phyloP scores from a whole-genome alignment of 306 rosid species.

The Begonia loranthoides region DNA sequence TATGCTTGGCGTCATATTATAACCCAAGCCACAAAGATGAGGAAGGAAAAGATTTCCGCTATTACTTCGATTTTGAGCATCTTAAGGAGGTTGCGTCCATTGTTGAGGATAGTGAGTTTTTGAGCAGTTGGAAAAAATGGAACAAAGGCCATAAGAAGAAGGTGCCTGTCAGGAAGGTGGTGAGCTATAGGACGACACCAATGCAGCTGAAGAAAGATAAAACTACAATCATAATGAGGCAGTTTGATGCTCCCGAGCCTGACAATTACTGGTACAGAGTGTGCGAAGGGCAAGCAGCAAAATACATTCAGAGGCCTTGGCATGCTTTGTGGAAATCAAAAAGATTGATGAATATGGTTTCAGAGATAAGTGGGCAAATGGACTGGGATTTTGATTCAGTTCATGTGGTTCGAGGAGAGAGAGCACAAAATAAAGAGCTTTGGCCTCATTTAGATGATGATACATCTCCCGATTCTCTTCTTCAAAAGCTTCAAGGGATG shows the following conservation, averaged over 20 bases:
- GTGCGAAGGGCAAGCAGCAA: slow-evolving; percentile 85
- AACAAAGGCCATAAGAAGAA: slow-evolving; percentile 50
- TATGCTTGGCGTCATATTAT: slow-evolving; percentile 59
- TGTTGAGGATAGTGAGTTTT: slow-evolving; percentile 81
- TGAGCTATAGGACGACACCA: slow-evolving; percentile 56
- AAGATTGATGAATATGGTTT: slow-evolving; percentile 92
- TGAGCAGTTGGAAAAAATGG: slow-evolving; percentile 88
- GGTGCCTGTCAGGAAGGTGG: slow-evolving; percentile 61
- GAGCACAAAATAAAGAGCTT: slow-evolving; percentile 69
- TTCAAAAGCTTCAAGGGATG: slow-evolving; percentile 65
- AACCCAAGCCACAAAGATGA: slow-evolving; percentile 63
- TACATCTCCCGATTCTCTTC: slow-evolving; percentile 63
- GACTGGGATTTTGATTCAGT: slow-evolving; percentile 97
- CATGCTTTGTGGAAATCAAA: slow-evolving; percentile 95
- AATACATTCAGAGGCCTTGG: slow-evolving; percentile 86
- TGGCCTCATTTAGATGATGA: slow-evolving; percentile 91
- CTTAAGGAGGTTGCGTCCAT: slow-evolving; percentile 68
- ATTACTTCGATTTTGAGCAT: slow-evolving; percentile 95
- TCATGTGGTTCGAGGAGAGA: slow-evolving; percentile 91
- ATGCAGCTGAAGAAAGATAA: slow-evolving; percentile 79
- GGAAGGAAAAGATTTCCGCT: slow-evolving; percentile 92
- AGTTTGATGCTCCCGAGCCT: slow-evolving; percentile 82
- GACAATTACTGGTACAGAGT: slow-evolving; percentile 98
- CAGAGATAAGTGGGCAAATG: slow-evolving; percentile 73
- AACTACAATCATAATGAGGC: slow-evolving; percentile 63